Evolutionary conservation across 2,329 filamentous ascomycete species (phyloP).

Genomic region (Fonsecaea pedrosoi): DNA sequence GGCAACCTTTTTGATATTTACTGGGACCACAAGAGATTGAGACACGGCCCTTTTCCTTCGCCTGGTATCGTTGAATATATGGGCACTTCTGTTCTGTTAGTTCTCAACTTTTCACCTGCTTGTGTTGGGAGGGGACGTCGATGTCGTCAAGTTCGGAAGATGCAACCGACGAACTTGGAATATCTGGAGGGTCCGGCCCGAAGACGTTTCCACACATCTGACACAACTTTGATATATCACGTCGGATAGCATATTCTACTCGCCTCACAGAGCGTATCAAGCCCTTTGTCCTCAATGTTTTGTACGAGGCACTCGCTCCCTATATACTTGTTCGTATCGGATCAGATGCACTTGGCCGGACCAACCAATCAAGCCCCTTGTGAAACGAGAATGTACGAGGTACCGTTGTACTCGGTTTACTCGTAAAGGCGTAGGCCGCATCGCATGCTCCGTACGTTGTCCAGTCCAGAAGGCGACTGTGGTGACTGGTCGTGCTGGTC

Average conservation of each 20-base stretch:
- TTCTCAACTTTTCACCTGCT: not conserved
- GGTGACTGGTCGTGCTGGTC: not conserved
- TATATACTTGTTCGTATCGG: not conserved
- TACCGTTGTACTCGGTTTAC: too few species aligned
- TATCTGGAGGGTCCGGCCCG: conserved; percentile 19
- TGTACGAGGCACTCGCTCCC: not conserved
- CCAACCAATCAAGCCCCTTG: not conserved
- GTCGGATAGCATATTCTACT: too few species aligned
- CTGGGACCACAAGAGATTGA: not conserved
- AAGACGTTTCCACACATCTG: conserved; percentile 8
- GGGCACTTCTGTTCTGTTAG: too few species aligned
- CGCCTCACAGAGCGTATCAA: too few species aligned
- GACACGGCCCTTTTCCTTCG: not conserved
- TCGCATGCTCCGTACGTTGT: too few species aligned
- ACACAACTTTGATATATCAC: not conserved
- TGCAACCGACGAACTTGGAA: not conserved
- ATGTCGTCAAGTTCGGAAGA: conserved; percentile 16
- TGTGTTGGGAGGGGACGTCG: not conserved
- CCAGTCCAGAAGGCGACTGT: too few species aligned
- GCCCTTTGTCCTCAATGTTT: too few species aligned
- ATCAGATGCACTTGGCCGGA: not conserved
- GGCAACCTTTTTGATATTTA: not conserved
- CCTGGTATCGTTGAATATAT: too few species aligned
- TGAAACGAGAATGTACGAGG: not conserved
- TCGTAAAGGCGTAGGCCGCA: too few species aligned